These are phyloP conservation scores for Dothideomycetes sp. DNA, from an alignment of 2,329 filamentous ascomycete species.

Conservation along the genomic window DNA sequence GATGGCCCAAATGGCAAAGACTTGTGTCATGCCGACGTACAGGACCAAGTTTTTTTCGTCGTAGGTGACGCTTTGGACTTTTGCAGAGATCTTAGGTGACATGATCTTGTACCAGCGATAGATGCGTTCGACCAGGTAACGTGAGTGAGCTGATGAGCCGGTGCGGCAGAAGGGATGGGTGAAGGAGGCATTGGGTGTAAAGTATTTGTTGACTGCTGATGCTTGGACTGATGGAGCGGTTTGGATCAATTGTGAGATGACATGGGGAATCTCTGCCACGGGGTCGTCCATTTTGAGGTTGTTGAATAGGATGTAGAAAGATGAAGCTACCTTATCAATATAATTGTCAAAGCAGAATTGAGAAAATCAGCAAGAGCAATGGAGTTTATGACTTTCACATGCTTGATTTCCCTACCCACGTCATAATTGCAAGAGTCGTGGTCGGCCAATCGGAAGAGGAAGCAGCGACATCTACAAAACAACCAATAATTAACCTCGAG, in stretches of 20 bases:
- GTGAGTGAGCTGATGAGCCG: constrained; percentile 49
- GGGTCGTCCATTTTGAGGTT: constrained; percentile 16
- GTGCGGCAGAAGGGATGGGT: constrained; percentile 71
- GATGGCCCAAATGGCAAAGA: constrained; percentile 68
- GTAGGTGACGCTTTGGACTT: constrained; percentile 60
- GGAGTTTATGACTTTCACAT: constrained; percentile 8
- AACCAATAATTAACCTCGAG: no score
- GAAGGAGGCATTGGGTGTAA: constrained; percentile 62
- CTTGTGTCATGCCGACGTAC: constrained; percentile 64
- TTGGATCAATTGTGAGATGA: constrained; percentile 62
- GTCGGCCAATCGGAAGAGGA: background rate
- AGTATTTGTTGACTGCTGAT: constrained; percentile 60
- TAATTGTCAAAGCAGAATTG: no score
- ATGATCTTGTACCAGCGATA: constrained; percentile 81
- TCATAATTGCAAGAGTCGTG: background rate
- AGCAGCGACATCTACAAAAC: no score
- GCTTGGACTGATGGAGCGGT: constrained; percentile 58
- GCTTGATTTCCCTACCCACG: constrained; percentile 6
- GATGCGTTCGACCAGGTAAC: constrained; percentile 57
- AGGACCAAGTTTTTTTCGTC: constrained; percentile 58
- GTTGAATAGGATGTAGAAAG: background rate
- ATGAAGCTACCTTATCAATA: no score
- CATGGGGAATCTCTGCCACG: constrained; percentile 51
- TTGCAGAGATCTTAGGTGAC: constrained; percentile 61
- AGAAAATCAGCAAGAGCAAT: no score